A percentile compares a stretch with the other conserved stretches of the same genome.
phyloP scores from a whole-genome alignment of 2,329 filamentous ascomycete genomes.

The Mariannaea elegans region DNA sequence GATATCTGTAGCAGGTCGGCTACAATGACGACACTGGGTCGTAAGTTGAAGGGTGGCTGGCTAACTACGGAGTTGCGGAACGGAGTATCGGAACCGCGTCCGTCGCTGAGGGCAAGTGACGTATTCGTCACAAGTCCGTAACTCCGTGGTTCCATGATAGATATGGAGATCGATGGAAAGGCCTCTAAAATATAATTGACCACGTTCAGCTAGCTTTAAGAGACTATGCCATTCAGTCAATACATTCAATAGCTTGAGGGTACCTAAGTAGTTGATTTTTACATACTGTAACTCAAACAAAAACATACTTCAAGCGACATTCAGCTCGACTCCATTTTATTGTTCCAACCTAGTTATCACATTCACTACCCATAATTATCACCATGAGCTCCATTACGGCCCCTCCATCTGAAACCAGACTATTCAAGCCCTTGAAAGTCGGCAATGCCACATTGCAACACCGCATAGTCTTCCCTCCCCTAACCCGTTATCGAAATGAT shows the following conservation, averaged over 20 bases:
- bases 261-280: too few species aligned
- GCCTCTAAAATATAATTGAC: not conserved
- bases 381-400: slow-evolving; percentile 12
- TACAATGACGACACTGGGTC: too few species aligned
- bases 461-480: slow-evolving; percentile 37
- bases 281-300: not conserved
- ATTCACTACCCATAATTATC: not conserved
- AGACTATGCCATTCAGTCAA: not conserved
- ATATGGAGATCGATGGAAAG: not conserved
- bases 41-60: not conserved
- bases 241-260: too few species aligned
- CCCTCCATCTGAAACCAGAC: slow-evolving; percentile 24
- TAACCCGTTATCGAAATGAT: slow-evolving; percentile 60
- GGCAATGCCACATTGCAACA: slow-evolving; percentile 31
- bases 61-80: slow-evolving; percentile 10
- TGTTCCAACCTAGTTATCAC: too few species aligned
- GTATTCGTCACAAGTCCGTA: not conserved
- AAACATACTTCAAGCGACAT: not conserved
- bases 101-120: not conserved
- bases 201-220: not conserved
- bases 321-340: too few species aligned
- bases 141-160: slow-evolving; percentile 2
- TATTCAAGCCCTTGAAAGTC: slow-evolving; percentile 37
- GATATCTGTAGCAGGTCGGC: too few species aligned
- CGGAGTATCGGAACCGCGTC: slow-evolving; percentile 1